Base-by-base conservation (phyloP, 2,329 filamentous ascomycete species). In the Malbranchea zuffiana region DNA sequence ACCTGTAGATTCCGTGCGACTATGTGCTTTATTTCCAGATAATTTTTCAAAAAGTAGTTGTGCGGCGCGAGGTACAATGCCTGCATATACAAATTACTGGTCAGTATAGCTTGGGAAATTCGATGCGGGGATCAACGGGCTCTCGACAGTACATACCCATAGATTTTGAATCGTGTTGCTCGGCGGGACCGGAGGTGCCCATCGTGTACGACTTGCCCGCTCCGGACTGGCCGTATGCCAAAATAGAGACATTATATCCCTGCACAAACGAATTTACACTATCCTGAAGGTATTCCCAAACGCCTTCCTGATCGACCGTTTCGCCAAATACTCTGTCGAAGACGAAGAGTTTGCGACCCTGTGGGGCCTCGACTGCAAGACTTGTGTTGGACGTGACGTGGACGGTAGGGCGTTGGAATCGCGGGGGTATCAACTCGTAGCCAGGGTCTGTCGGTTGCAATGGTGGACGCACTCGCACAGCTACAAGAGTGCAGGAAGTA, bases 141-240 rank as follows among this genome's bases (percentile, higher is more conserved):
- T n/a, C n/a, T n/a, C n/a, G 25, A 53, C 11, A 37, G 40, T 19
- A 28, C 80, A 60, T 71, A 90, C 85, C 86, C 82, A 88, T 90
- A 19, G 75, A 61, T 5, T 80, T 72, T 19, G 69, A 47, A 50
- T 88, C 71, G 17, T 67, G 69, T 53, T 92, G 81, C 52, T 95
- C 87, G 15, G 61, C 61, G 2, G 87, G 84, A 3, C 86, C 86
- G 1, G 88, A 86, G 0, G 90, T 98, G 40, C 90, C 90, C 90
- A 98, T 98, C 0, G 90, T 98, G 57, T 93, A 96, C 2, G 88
- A 96, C 65, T 98, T 98, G 50, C 90, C 90, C 7, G 90, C 86
- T 39, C 90, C 90, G 18, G 90, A 98, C 66, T 98, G 90, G 47
- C 90, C 90, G 54, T 98, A 98, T 32, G 90, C 90, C 50, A 98